Conservation (phyloP, 495 filamentous ascomycete species). For the Penicillium desertorum region DNA sequence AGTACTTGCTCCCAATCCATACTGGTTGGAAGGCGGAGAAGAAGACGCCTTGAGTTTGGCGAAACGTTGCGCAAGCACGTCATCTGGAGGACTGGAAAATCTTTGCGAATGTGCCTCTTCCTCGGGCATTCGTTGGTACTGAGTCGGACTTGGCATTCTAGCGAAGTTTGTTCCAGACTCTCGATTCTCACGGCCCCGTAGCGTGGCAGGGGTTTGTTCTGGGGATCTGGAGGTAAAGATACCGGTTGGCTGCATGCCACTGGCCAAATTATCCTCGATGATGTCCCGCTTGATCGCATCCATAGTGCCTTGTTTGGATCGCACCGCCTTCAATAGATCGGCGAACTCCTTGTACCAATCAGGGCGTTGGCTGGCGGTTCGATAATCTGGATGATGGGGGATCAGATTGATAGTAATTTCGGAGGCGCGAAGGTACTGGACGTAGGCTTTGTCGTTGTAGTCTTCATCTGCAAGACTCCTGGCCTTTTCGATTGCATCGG, state of each 20-base stretch:
- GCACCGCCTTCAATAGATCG: slow-evolving; percentile 44
- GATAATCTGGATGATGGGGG: slow-evolving; percentile 68
- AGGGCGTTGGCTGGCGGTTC: slow-evolving; percentile 31
- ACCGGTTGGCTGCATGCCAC: slow-evolving; percentile 33
- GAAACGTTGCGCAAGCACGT: slow-evolving; percentile 48
- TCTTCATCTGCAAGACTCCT: slow-evolving; percentile 46
- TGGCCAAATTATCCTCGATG: slow-evolving; percentile 43
- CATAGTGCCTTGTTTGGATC: slow-evolving; percentile 50
- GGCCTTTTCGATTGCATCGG: slow-evolving; percentile 39
- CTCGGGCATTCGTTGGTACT: slow-evolving; percentile 35
- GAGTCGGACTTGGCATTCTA: slow-evolving; percentile 47
- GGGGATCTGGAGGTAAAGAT: slow-evolving; percentile 14
- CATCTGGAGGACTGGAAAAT: slow-evolving; percentile 34
- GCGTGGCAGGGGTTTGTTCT: slow-evolving; percentile 8
- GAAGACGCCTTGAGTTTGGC: slow-evolving; percentile 38
- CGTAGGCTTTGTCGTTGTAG: slow-evolving; percentile 60
- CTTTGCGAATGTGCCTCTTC: slow-evolving; percentile 22
- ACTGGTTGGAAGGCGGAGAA: slow-evolving; percentile 20
- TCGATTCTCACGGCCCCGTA: slow-evolving; percentile 29
- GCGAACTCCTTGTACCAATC: slow-evolving; percentile 45
- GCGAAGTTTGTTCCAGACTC: slow-evolving; percentile 20
- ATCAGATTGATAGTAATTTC: slow-evolving; percentile 74
- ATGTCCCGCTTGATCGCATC: slow-evolving; percentile 47
- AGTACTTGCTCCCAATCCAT: slow-evolving; percentile 33
- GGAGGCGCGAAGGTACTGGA: slow-evolving; percentile 77